phyloP scores from a whole-genome alignment of 2,329 filamentous ascomycete genomes.

The Penicillium sp. region DNA sequence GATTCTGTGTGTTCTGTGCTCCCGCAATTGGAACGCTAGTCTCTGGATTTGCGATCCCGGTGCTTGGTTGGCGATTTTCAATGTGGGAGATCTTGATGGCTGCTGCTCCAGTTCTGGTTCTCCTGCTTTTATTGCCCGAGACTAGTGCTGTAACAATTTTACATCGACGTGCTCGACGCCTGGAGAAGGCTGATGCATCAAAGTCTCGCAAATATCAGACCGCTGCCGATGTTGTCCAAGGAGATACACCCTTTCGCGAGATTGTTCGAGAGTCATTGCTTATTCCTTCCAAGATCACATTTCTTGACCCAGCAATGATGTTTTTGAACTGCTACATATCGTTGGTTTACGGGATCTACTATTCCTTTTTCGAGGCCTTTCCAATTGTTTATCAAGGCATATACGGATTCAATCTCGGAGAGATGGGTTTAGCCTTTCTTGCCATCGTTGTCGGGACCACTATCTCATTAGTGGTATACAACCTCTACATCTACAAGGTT shows the following conservation, averaged over 20 bases:
- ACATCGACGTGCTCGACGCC: slow-evolving; percentile 62
- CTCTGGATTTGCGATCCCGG: slow-evolving; percentile 63
- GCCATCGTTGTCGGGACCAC: slow-evolving; percentile 60
- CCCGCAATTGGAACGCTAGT: slow-evolving; percentile 66
- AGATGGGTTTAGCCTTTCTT: slow-evolving; percentile 64
- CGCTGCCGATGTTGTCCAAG: slow-evolving; percentile 64
- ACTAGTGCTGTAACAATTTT: slow-evolving; percentile 65
- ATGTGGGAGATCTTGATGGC: slow-evolving; percentile 26
- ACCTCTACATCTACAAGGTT: slow-evolving; percentile 56
- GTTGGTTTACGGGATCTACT: slow-evolving; percentile 57
- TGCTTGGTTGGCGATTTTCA: slow-evolving; percentile 23
- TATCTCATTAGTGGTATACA: slow-evolving; percentile 57
- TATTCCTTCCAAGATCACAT: slow-evolving; percentile 63
- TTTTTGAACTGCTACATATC: slow-evolving; percentile 67
- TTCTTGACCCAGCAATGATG: slow-evolving; percentile 65
- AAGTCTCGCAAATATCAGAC: slow-evolving; percentile 49
- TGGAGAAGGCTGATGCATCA: slow-evolving; percentile 63
- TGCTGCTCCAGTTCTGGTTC: slow-evolving; percentile 58
- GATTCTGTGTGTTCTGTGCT: slow-evolving; percentile 46
- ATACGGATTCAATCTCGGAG: slow-evolving; percentile 63
- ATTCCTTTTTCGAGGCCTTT: slow-evolving; percentile 68
- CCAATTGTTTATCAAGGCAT: slow-evolving; percentile 63
- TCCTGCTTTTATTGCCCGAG: slow-evolving; percentile 64
- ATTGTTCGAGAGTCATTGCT: slow-evolving; percentile 55
- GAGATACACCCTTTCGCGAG: slow-evolving; percentile 8